Base-by-base conservation (phyloP, 1,284 basidiomycete species). In the Fistulinella cinereoalba region DNA sequence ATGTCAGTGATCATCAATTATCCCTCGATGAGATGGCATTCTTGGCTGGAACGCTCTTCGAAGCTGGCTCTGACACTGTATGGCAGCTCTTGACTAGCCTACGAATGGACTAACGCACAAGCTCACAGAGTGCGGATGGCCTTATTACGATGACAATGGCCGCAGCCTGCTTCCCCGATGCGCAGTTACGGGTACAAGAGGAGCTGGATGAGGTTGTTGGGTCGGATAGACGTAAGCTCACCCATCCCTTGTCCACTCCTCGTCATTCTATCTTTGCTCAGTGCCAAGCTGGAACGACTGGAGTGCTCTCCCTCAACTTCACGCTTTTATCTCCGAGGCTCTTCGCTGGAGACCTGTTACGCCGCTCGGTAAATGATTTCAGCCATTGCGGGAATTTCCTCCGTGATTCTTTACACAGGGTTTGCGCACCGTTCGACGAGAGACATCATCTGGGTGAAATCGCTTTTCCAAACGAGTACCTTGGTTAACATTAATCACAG, bases 301-400 rank as follows among this genome's bases (percentile, higher is more conserved):
- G 54, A 62, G 74, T 0, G 52, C 58, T 25, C 70, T 86, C 5
- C 76, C 79, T 1, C 74, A 79, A 52, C 71, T 82, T 2, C 74
- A 73, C 39, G 84, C 83, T 0, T 87, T 83, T 57, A 74, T 83
- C 16, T 58, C 75, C 18, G 83, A 87, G 60, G 68, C 73, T 0
- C 79, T 77, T 41, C 69, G 85, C 23, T 87, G 85, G 85, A 66
- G 82, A 41, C 83, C 83, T 18, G 74, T 81, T 5, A 74, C 67
- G 16, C 75, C 76, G 1, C 69, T 74, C 24, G 78, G 77, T 73
- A 49, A 38, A 8, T 1, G 18, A 36, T n/a, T 23, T 11, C 3
- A 25, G 25, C 24, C 6, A 9, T 19, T 19, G 1, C 1, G 10
- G 23, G 9, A 34, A 39, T 16, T 19, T 4, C 3, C 18, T 18